Percentiles rank a stretch among this genome's conserved stretches.
phyloP scores from a whole-genome alignment of 2,329 filamentous ascomycete species.

The Phaeomoniella chlamydospora region DNA sequence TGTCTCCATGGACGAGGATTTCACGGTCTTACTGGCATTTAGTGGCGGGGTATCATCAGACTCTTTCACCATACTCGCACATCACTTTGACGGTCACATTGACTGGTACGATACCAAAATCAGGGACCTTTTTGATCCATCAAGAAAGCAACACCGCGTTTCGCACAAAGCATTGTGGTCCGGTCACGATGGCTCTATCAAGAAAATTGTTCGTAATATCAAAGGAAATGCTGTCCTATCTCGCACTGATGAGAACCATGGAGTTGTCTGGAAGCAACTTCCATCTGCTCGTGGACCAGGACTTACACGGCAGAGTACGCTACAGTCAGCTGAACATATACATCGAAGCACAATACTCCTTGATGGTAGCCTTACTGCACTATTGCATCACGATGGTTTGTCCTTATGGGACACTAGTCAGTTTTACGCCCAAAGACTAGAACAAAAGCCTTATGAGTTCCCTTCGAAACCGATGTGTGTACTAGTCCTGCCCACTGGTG shows the following conservation, averaged over 20 bases:
- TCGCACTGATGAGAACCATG: slow-evolving; percentile 62
- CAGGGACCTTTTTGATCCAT: slow-evolving; percentile 62
- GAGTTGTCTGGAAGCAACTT: slow-evolving; percentile 67
- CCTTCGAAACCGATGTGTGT: slow-evolving; percentile 65
- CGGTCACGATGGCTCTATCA: slow-evolving; percentile 66
- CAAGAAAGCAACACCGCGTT: slow-evolving; percentile 42
- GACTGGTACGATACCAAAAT: slow-evolving; percentile 68
- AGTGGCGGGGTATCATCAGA: slow-evolving; percentile 48
- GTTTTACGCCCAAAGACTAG: slow-evolving; percentile 43
- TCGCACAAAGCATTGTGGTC: slow-evolving; percentile 57
- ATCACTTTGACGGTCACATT: slow-evolving; percentile 75
- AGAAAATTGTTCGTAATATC: slow-evolving; percentile 76
- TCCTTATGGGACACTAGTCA: slow-evolving; percentile 67
- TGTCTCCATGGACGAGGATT: slow-evolving; percentile 24
- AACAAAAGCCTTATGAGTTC: slow-evolving; percentile 42
- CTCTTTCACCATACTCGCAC: slow-evolving; percentile 58
- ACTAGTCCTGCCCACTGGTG: slow-evolving; percentile 50
- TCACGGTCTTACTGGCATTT: slow-evolving; percentile 61
- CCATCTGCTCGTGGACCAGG: slow-evolving; percentile 34
- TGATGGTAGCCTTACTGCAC: slow-evolving; percentile 67
- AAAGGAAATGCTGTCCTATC: slow-evolving; percentile 70
- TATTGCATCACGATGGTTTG: slow-evolving; percentile 56
- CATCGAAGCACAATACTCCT: slow-evolving; percentile 66
- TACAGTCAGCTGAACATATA: slow-evolving; percentile 56
- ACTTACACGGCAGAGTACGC: slow-evolving; percentile 52